These are phyloP conservation scores for Dothideomycetes sp. DNA, from an alignment of 2,329 filamentous ascomycete species.

Conservation along the genomic window DNA sequence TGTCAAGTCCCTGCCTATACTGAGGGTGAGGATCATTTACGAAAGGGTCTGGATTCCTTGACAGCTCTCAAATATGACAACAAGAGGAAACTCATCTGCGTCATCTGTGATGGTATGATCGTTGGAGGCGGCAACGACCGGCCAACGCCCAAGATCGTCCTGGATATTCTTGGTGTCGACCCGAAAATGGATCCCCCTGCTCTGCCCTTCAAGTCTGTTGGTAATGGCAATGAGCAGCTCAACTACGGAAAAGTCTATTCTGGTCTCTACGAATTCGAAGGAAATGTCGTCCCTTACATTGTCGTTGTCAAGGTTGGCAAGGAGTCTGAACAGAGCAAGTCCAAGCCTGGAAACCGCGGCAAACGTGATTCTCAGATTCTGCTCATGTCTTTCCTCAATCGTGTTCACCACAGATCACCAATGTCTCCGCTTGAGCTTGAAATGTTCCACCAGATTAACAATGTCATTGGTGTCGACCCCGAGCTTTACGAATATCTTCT, in stretches of 20 bases:
- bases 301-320: constrained; percentile 97
- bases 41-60: constrained; percentile 87
- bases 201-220: constrained; percentile 87
- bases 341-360: constrained; percentile 93
- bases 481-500: constrained; percentile 95
- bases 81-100: constrained; percentile 91
- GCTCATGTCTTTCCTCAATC: constrained; percentile 94
- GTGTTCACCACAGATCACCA: constrained; percentile 82
- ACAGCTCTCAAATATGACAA: constrained; percentile 95
- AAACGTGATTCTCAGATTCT: constrained; percentile 97
- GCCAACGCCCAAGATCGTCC: constrained; percentile 91
- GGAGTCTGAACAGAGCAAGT: constrained; percentile 80
- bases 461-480: constrained; percentile 95
- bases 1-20: constrained; percentile 97
- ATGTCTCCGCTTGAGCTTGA: constrained; percentile 96
- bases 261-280: constrained; percentile 92
- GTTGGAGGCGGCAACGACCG: constrained; percentile 92
- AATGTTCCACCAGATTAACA: constrained; percentile 99
- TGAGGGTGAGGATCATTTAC: constrained; percentile 88
- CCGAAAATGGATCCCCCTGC: constrained; percentile 93
- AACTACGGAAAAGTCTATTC: constrained; percentile 99
- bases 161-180: constrained; percentile 94
- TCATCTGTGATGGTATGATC: constrained; percentile 96
- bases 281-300: constrained; percentile 92
- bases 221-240: constrained; percentile 77